These are phyloP conservation scores for Populus alba DNA, from an alignment of 345 rosid genomes.

Conservation along the genomic window DNA sequence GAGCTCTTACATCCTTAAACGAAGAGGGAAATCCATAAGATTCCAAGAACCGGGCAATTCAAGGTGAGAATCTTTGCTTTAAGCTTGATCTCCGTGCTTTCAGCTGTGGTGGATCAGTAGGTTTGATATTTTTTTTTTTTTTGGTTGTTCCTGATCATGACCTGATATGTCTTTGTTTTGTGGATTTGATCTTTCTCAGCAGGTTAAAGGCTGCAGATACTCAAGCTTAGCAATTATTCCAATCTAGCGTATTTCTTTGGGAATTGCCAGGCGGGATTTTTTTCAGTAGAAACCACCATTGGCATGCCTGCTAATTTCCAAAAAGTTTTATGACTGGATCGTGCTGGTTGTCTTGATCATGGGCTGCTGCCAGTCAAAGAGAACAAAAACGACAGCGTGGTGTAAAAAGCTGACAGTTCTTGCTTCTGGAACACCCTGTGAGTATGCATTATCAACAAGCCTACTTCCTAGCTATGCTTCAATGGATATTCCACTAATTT, in stretches of 20 bases:
- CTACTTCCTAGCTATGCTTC: not conserved
- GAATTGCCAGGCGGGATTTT: constrained; percentile 11
- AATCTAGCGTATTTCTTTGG: not conserved
- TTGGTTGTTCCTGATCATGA: not conserved
- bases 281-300: not conserved
- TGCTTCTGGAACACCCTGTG: constrained; percentile 72
- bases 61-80: no score
- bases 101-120: no score
- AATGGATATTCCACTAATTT: not conserved
- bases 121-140: no score
- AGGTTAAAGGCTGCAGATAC: not conserved
- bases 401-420: constrained; percentile 65
- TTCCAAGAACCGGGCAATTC: no score
- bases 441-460: constrained; percentile 21
- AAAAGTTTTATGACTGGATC: not conserved
- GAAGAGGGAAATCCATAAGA: no score
- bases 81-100: no score
- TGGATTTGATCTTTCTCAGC: not conserved
- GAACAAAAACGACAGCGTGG: constrained; percentile 35
- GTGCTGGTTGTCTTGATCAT: constrained; percentile 21
- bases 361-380: constrained; percentile 49
- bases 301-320: constrained; percentile 1
- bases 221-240: not conserved
- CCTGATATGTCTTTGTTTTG: not conserved
- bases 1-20: no score